Evolutionary conservation across 768 basidiomycete species (phyloP).

Genomic region (Russula sp.): DNA sequence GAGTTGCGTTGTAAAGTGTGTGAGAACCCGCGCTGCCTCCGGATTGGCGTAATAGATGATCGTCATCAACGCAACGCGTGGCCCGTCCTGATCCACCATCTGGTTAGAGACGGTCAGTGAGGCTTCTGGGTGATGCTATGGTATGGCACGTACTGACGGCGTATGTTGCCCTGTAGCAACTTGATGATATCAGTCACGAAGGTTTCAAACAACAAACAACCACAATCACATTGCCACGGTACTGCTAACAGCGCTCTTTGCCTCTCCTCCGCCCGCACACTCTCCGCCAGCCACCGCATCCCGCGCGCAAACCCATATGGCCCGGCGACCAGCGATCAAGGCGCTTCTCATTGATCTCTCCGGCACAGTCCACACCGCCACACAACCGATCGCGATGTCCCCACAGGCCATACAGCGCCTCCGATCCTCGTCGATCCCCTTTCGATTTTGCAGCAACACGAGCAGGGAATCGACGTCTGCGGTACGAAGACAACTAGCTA

Average conservation of each 20-base stretch:
- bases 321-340: constrained; percentile 34
- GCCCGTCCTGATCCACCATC: too few relatives aligned
- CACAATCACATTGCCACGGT: neutral
- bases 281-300: neutral
- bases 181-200: too few relatives aligned
- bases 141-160: too few relatives aligned
- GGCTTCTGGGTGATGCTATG: too few relatives aligned
- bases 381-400: constrained; percentile 41
- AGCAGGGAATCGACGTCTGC: constrained; percentile 52
- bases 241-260: neutral
- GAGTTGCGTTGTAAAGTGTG: too few relatives aligned
- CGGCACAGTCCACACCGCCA: constrained; percentile 55
- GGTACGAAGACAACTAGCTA: constrained; percentile 36
- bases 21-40: too few relatives aligned
- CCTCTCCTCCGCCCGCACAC: neutral
- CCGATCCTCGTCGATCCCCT: constrained; percentile 30
- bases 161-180: too few relatives aligned
- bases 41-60: too few relatives aligned
- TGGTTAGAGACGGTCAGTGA: too few relatives aligned
- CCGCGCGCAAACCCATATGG: neutral
- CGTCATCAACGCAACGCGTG: too few relatives aligned
- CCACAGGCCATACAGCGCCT: constrained; percentile 36
- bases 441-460: constrained; percentile 61
- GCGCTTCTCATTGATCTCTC: constrained; percentile 61
- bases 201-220: too few relatives aligned